Evolutionary conservation across 495 filamentous ascomycete genomes (phyloP), one percentile per base, ranked within the genome.

Genomic region (Clohesyomyces aquaticus): DNA sequence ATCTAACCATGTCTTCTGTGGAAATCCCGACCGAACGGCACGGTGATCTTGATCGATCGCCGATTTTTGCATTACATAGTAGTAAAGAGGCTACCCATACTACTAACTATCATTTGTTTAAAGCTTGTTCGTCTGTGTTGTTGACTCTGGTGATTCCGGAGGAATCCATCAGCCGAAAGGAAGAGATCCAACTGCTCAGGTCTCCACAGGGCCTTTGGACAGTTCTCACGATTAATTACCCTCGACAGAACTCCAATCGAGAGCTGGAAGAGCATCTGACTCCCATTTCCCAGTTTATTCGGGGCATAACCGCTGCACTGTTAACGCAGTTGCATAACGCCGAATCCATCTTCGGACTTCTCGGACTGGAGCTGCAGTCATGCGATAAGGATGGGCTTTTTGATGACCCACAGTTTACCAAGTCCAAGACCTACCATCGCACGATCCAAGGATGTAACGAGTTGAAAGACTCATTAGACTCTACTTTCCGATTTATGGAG

Each of bases 261-360:
- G 50, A 54, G 18, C 11, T 18, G 23, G 16, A 21, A 28, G 14
- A 12, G 18, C 27, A 54, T 32, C 50, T 54, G 16, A 54, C 50
- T 10, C 50, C 50, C 6, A 54, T 54, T 27, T 18, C 50, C 23
- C 50, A 54, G 21, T 54, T 26, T 27, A 29, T 54, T 10, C 50
- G 25, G 4, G 25, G 23, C 27, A 54, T 54, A 28, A 54, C 50
- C 4, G 22, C 50, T 2, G 11, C 50, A 32, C 28, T 54, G 1
- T 1, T 29, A 11, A 54, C 27, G 25, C 50, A 54, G 22, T 14
- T 22, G 18, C 2, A 29, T 12, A 29, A 18, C 35, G 50, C 50
- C 3, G 50, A 54, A 54, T 9, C 50, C 2, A 54, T 54, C 2
- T 32, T 12, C 18, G 28, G n/a, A 1, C 4, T 29, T 54, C 25